Percentiles rank a stretch among this genome's conserved stretches.
These are phyloP conservation scores for Calonectria pseudoturangicola DNA, from an alignment of 2,329 filamentous ascomycete species.

Conservation along the genomic window DNA sequence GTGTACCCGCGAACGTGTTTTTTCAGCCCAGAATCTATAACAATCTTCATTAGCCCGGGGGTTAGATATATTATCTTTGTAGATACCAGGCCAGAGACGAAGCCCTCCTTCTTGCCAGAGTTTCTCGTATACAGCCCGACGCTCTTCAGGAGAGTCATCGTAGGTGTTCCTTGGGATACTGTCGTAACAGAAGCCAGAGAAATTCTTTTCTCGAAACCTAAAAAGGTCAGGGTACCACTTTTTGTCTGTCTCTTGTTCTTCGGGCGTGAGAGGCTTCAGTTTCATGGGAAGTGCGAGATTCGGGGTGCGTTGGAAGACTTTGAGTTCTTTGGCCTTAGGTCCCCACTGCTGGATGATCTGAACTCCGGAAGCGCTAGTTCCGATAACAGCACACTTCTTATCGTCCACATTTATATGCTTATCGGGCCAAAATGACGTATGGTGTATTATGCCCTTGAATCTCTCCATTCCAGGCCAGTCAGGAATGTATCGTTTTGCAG, in stretches of 20 bases:
- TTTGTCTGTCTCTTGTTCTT: conserved; percentile 65
- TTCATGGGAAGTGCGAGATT: conserved; percentile 80
- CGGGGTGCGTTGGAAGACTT: conserved; percentile 80
- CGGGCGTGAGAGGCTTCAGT: conserved; percentile 62
- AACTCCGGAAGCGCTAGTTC: conserved; percentile 79
- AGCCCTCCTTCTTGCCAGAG: conserved; percentile 73
- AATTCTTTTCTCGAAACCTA: conserved; percentile 69
- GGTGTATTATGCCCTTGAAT: conserved; percentile 76
- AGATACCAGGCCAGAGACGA: conserved; percentile 71
- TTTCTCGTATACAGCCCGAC: conserved; percentile 68
- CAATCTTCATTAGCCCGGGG: conserved; percentile 69
- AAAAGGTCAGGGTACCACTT: conserved; percentile 71
- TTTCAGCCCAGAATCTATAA: conserved; percentile 74
- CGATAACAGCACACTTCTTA: conserved; percentile 78
- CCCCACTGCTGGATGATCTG: conserved; percentile 78
- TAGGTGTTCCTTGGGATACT: conserved; percentile 73
- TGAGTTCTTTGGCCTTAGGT: conserved; percentile 69
- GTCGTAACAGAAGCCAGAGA: conserved; percentile 76
- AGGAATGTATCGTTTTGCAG: conserved; percentile 77
- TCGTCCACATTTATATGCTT: conserved; percentile 72
- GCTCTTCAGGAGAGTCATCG: conserved; percentile 70
- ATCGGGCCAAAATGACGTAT: conserved; percentile 77
- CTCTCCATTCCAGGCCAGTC: conserved; percentile 75
- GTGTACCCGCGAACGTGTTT: conserved; percentile 68
- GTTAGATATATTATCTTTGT: conserved; percentile 71